Evolutionary conservation across 2,329 filamentous ascomycete genomes (phyloP), one percentile per base, ranked within the genome.

Genomic region (Diaporthe sp.): DNA sequence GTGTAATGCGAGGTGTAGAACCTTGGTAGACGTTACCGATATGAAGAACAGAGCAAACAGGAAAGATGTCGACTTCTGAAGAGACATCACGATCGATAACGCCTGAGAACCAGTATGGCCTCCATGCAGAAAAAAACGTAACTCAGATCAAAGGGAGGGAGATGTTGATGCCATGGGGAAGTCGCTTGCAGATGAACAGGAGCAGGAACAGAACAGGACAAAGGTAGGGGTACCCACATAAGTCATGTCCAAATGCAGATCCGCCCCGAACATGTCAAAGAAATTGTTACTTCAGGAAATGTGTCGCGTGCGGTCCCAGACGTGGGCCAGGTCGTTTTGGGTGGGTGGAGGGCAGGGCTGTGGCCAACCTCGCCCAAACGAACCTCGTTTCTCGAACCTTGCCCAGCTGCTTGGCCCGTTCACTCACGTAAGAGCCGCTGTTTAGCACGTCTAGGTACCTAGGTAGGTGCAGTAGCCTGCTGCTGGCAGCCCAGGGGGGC

Each of bases 211-310:
- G 65, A 22, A 42, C 31, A 68, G 34, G 65, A 68, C 65, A 68
- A 53, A 68, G 65, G 46, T 39, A 68, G 22, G 65, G 65, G 65
- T 68, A 39, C 65, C 65, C 65, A 53, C 65, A 28, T 19, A 53
- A 68, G 46, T 39, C 65, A 68, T 68, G 46, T 53, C 65, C 65
- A 68, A 68, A 53, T 68, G 65, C 46, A 68, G 65, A 68, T 68
- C 65, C n/a, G 31, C 65, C 65, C 62, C 65, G 65, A 68, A 39
- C 65, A 68, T 53, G 65, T 68, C 49, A 68, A 68, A 68, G 65
- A 68, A 68, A 68, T 68, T 68, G 46, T 42, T 68, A 68, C 65
- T 68, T 68, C 19, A 53, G 65, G 65, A 39, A 68, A 53, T 68
- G 65, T 68, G 65, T 68, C 65, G 65, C 65, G 65, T 68, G 65